These are phyloP conservation scores for Lactarius quietus DNA, from an alignment of 768 basidiomycete genomes.

Conservation along the genomic window DNA sequence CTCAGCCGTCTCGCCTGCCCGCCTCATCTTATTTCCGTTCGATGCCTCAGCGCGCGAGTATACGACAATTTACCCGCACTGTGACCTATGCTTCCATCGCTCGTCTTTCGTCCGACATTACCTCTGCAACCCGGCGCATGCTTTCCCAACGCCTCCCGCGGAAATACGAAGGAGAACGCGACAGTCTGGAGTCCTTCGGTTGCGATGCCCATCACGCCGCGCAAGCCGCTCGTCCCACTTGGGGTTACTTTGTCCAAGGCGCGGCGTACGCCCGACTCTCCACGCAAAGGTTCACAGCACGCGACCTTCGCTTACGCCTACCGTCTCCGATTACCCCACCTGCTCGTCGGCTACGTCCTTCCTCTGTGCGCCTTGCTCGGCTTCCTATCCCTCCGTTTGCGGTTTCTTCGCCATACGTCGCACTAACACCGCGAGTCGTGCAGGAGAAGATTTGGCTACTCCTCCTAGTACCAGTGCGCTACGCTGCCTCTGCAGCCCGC, in stretches of 20 bases:
- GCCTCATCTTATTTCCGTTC: neutral
- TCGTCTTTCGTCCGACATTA: conserved; percentile 1
- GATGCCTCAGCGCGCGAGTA: neutral
- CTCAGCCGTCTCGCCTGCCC: neutral
- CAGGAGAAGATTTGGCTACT: neutral
- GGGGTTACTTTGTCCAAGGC: neutral
- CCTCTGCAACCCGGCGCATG: conserved; percentile 3
- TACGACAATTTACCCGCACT: neutral
- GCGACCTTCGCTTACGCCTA: neutral
- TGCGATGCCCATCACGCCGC: neutral
- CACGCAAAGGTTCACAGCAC: neutral
- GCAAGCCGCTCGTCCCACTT: neutral
- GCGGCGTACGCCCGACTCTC: neutral
- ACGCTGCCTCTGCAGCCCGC: neutral
- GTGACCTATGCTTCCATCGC: neutral
- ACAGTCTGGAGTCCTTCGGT: neutral
- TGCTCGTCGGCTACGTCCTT: neutral
- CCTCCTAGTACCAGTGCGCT: neutral
- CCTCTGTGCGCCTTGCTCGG: neutral
- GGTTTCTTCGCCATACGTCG: neutral
- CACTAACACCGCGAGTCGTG: neutral
- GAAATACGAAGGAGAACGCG: neutral
- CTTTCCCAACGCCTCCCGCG: neutral
- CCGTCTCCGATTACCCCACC: neutral
- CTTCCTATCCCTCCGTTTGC: neutral